Conservation (phyloP, 495 filamentous ascomycete species). For the Platismatia glauca region DNA sequence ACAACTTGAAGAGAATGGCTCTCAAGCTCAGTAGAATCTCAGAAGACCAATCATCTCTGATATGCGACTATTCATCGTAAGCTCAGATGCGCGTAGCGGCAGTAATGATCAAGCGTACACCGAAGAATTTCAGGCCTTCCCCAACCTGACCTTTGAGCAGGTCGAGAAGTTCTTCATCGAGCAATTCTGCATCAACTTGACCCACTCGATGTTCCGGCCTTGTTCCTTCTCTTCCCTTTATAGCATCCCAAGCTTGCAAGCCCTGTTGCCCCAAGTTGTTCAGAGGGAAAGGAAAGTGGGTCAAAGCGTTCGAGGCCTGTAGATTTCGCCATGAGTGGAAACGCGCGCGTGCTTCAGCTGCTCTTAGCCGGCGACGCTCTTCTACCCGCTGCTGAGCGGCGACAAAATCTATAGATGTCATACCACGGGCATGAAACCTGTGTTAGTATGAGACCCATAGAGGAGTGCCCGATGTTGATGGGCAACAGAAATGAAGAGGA, state of each 20-base stretch:
- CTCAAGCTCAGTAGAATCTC: constrained; percentile 76
- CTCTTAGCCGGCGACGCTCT: constrained; percentile 65
- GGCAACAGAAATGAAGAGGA: neutral
- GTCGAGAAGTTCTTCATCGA: constrained; percentile 87
- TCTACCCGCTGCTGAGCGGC: constrained; percentile 75
- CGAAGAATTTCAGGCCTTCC: constrained; percentile 81
- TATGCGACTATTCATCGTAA: constrained; percentile 38
- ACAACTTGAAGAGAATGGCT: constrained; percentile 81
- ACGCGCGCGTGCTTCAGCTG: constrained; percentile 49
- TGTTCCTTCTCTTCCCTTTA: constrained; percentile 69
- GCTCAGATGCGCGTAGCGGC: neutral
- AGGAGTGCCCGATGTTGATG: no score
- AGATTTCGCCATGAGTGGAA: constrained; percentile 43
- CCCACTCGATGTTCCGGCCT: constrained; percentile 85
- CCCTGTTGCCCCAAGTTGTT: constrained; percentile 48
- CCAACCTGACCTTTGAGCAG: constrained; percentile 80
- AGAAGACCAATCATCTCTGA: constrained; percentile 72
- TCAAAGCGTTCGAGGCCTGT: constrained; percentile 29
- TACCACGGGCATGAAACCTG: constrained; percentile 37
- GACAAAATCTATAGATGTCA: constrained; percentile 73
- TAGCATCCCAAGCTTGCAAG: constrained; percentile 54
- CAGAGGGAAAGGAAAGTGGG: constrained; percentile 56
- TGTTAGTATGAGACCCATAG: neutral
- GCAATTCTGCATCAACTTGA: constrained; percentile 89
- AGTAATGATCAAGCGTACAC: constrained; percentile 37